A percentile compares a stretch with the other conserved stretches of the same genome.
Evolutionary conservation across 2,329 filamentous ascomycete genomes (phyloP).

Genomic region (Aspergillus sp.): DNA sequence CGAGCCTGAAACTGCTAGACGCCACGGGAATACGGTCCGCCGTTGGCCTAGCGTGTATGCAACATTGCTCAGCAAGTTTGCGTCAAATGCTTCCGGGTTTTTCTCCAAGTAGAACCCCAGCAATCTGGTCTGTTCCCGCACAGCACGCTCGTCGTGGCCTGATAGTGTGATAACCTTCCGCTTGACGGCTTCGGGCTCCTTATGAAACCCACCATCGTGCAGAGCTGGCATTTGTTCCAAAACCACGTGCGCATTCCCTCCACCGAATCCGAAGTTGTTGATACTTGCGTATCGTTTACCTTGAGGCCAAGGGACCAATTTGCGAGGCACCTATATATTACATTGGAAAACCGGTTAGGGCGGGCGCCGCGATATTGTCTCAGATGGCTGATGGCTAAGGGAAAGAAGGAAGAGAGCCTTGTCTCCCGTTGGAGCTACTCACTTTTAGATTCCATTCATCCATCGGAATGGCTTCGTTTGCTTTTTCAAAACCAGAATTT

Average conservation of each 20-base stretch:
- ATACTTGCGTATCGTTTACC: conserved; percentile 18
- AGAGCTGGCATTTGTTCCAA: conserved; percentile 12
- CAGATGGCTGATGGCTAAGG: too few relatives aligned
- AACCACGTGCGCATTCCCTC: conserved; percentile 22
- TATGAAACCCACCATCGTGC: conserved; percentile 4
- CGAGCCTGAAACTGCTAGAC: conserved; percentile 14
- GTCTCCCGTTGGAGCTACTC: too few relatives aligned
- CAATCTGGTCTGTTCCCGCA: conserved; percentile 15
- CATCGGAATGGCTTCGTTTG: conserved; percentile 21
- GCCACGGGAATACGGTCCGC: conserved; percentile 18
- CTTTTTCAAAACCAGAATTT: conserved; percentile 19
- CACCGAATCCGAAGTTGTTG: conserved; percentile 24
- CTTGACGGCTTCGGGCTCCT: conserved; percentile 9
- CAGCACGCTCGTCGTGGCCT: conserved; percentile 20
- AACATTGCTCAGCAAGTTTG: conserved; percentile 16
- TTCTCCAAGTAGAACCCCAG: conserved; percentile 19
- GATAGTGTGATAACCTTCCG: conserved; percentile 18
- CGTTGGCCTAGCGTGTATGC: conserved; percentile 20
- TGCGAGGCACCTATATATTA: background rate
- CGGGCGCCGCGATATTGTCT: too few relatives aligned
- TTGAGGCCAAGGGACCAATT: conserved; percentile 17
- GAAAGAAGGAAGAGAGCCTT: too few relatives aligned
- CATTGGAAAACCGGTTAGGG: too few relatives aligned
- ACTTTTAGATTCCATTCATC: conserved; percentile 14
- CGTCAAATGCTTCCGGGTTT: conserved; percentile 16